Conservation (phyloP, 1,284 basidiomycete species). For the Puccinia novopanici region DNA sequence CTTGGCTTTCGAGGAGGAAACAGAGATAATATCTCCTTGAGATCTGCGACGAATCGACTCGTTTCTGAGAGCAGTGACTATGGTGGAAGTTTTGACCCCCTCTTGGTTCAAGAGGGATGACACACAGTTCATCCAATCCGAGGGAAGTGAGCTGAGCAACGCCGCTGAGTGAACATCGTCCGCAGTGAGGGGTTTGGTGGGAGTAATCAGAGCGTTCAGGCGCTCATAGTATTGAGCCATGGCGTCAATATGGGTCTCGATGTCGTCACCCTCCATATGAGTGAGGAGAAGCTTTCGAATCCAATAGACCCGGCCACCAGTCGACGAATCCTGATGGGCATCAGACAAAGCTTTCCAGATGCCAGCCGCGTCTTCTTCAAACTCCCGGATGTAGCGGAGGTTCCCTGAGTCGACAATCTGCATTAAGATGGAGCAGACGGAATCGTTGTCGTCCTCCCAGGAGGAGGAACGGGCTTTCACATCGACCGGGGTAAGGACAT, state of each 20-base stretch:
- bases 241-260: no score
- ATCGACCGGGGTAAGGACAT: no score
- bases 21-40: not conserved
- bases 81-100: not conserved
- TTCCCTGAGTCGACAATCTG: no score
- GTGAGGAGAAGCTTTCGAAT: not conserved
- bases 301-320: no score
- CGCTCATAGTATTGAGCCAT: not conserved
- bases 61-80: conserved; percentile 12
- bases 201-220: not conserved
- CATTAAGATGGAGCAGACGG: no score
- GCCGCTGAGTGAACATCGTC: no score
- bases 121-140: conserved; percentile 21
- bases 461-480: no score
- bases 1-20: not conserved
- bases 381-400: no score
- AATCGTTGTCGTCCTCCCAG: no score
- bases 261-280: not conserved
- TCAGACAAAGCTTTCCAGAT: conserved; percentile 17
- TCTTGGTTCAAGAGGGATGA: conserved; percentile 27
- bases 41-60: conserved; percentile 7
- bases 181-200: conserved; percentile 9
- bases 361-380: not conserved
- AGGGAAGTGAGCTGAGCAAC: conserved; percentile 1
- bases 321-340: no score